phyloP scores from a whole-genome alignment of 1,284 basidiomycete species.

The Lignosus rhinocerotis region DNA sequence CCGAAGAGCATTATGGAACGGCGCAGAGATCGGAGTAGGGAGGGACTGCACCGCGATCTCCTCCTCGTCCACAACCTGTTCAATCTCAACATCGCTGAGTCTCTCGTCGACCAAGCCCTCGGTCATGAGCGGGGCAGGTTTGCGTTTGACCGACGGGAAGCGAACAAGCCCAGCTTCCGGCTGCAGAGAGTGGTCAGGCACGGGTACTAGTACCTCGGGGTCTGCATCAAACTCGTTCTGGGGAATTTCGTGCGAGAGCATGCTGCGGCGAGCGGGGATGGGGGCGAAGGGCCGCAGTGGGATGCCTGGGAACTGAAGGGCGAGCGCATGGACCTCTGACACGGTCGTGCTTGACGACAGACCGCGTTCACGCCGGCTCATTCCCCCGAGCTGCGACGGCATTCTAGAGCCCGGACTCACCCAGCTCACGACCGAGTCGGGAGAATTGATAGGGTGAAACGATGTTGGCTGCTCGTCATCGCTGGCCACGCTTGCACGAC shows the following conservation, averaged over 20 bases:
- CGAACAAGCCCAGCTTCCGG: neutral
- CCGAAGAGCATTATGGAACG: neutral
- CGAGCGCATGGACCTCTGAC: constrained; percentile 49
- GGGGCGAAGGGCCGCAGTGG: constrained; percentile 34
- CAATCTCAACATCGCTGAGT: constrained; percentile 6
- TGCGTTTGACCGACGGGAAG: constrained; percentile 12
- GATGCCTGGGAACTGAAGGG: constrained; percentile 52
- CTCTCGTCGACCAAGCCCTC: constrained; percentile 6
- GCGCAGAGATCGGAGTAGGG: constrained; percentile 11
- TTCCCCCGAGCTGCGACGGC: neutral
- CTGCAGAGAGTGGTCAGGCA: neutral
- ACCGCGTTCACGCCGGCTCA: constrained; percentile 15
- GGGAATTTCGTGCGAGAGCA: constrained; percentile 20
- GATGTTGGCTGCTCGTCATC: constrained; percentile 2
- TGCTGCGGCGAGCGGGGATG: constrained; percentile 13
- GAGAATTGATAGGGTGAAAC: constrained; percentile 3
- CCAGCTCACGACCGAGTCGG: neutral
- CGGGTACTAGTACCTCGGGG: constrained; percentile 2
- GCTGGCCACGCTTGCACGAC: constrained; percentile 1
- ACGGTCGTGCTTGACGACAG: constrained; percentile 19
- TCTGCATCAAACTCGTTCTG: constrained; percentile 12
- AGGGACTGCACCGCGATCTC: constrained; percentile 1
- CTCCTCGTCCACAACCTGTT: constrained; percentile 9
- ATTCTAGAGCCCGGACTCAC: constrained; percentile 4
- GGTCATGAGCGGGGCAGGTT: constrained; percentile 14